Evolutionary conservation across 73 alveolate species (phyloP).

Genomic region (Halteria grandinella): DNA sequence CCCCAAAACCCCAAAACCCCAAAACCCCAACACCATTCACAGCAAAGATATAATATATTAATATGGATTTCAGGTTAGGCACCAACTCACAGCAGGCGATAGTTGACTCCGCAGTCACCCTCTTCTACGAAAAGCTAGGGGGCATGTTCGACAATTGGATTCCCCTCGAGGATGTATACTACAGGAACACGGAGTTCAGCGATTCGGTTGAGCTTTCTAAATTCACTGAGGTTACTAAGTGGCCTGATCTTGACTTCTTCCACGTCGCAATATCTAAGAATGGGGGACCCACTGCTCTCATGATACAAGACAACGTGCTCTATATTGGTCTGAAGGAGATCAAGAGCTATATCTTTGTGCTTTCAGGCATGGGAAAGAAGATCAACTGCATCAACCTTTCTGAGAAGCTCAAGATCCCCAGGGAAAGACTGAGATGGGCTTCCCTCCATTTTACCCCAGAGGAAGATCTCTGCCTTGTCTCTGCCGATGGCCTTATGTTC

Average conservation of each 20-base stretch:
- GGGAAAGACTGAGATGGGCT: slow-evolving; percentile 48
- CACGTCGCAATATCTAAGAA: slow-evolving; percentile 54
- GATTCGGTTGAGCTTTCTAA: slow-evolving; percentile 5
- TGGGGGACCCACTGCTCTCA: slow-evolving; percentile 73
- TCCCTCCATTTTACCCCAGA: slow-evolving; percentile 57
- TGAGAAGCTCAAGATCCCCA: background rate
- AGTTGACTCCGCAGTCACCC: too few relatives aligned
- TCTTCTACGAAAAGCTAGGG: slow-evolving; percentile 49
- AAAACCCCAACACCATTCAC: too few relatives aligned
- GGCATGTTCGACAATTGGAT: slow-evolving; percentile 54
- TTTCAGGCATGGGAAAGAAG: slow-evolving; percentile 57
- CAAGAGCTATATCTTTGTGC: slow-evolving; percentile 50
- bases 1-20: too few relatives aligned
- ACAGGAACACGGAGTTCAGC: slow-evolving; percentile 48
- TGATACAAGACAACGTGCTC: slow-evolving; percentile 52
- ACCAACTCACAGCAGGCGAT: too few relatives aligned
- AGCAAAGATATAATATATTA: too few relatives aligned
- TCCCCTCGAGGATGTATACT: slow-evolving; percentile 65
- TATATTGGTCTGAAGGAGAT: slow-evolving; percentile 57
- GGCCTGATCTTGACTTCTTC: slow-evolving; percentile 60
- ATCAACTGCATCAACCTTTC: slow-evolving; percentile 39
- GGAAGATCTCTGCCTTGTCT: slow-evolving; percentile 62
- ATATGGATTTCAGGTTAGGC: too few relatives aligned
- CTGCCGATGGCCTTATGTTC: slow-evolving; percentile 52
- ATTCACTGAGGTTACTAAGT: slow-evolving; percentile 13